These are phyloP conservation scores for Abortiporus biennis DNA, from an alignment of 1,284 basidiomycete species.

Conservation along the genomic window DNA sequence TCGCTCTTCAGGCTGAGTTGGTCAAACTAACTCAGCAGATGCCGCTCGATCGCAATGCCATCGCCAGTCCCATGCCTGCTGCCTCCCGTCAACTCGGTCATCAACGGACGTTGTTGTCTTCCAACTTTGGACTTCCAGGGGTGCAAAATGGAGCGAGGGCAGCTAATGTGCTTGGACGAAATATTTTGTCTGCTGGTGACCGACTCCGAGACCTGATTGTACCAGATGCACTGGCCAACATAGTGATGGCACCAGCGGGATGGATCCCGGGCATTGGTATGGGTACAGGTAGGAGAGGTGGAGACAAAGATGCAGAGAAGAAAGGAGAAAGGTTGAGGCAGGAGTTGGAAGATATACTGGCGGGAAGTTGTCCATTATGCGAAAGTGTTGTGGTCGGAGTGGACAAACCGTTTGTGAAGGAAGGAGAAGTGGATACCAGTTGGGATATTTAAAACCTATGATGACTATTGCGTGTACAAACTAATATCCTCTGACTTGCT, in stretches of 20 bases:
- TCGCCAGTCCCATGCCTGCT: slow-evolving; percentile 27
- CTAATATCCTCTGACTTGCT: too few relatives aligned
- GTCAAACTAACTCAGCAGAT: slow-evolving; percentile 44
- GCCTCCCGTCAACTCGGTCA: slow-evolving; percentile 37
- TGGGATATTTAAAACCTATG: slow-evolving; percentile 76
- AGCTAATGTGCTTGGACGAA: slow-evolving; percentile 62
- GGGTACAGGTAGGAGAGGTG: slow-evolving; percentile 30
- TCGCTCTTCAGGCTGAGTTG: slow-evolving; percentile 80
- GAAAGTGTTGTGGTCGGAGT: slow-evolving; percentile 82
- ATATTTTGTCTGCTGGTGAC: slow-evolving; percentile 85
- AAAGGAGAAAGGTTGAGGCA: slow-evolving; percentile 64
- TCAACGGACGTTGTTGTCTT: slow-evolving; percentile 66
- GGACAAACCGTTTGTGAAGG: slow-evolving; percentile 81
- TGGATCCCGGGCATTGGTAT: slow-evolving; percentile 62
- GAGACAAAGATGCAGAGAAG: slow-evolving; percentile 48
- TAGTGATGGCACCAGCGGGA: slow-evolving; percentile 56
- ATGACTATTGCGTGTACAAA: too few relatives aligned
- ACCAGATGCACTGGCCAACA: slow-evolving; percentile 80
- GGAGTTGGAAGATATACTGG: slow-evolving; percentile 85
- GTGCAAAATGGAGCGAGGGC: slow-evolving; percentile 55
- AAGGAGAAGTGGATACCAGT: slow-evolving; percentile 75
- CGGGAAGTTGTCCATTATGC: slow-evolving; percentile 85
- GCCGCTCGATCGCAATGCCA: slow-evolving; percentile 27
- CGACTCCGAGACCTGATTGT: slow-evolving; percentile 85
- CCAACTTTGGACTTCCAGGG: slow-evolving; percentile 55